These are phyloP conservation scores for Iris pallida DNA, from an alignment of 116 monocot species.

Conservation along the genomic window DNA sequence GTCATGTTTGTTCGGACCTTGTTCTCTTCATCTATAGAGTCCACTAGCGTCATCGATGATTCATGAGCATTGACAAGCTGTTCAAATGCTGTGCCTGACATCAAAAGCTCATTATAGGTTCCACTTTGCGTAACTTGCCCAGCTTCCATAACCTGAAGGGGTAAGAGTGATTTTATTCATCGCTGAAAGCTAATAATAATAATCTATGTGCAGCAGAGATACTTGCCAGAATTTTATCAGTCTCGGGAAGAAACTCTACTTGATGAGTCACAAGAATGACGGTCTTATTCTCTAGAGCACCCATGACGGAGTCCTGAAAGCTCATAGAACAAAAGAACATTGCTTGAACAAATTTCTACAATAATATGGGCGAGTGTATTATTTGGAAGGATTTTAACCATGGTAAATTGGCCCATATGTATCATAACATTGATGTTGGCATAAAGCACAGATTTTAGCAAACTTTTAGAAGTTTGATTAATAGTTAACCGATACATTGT, in stretches of 20 bases:
- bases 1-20: background rate
- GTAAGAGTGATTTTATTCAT: background rate
- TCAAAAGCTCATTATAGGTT: constrained; percentile 35
- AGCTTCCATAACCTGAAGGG: constrained; percentile 36
- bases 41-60: constrained; percentile 28
- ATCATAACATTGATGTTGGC: background rate
- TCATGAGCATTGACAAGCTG: constrained; percentile 42
- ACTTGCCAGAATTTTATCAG: constrained; percentile 10
- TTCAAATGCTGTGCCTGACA: constrained; percentile 40
- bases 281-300: constrained; percentile 8
- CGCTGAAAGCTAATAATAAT: background rate
- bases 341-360: background rate
- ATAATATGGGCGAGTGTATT: background rate
- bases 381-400: background rate
- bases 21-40: background rate
- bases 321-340: background rate
- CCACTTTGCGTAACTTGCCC: constrained; percentile 35
- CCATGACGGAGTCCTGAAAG: constrained; percentile 11
- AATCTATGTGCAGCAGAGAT: background rate
- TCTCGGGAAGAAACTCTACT: constrained; percentile 12
- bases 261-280: constrained; percentile 14
- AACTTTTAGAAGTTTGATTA: too few relatives aligned
- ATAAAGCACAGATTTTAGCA: background rate
- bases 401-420: background rate
- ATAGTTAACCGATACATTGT: background rate